Percentiles rank a stretch among this genome's conserved stretches.
phyloP scores from a whole-genome alignment of 352 stramenopile species.

The Globisporangium acanthophoron region DNA sequence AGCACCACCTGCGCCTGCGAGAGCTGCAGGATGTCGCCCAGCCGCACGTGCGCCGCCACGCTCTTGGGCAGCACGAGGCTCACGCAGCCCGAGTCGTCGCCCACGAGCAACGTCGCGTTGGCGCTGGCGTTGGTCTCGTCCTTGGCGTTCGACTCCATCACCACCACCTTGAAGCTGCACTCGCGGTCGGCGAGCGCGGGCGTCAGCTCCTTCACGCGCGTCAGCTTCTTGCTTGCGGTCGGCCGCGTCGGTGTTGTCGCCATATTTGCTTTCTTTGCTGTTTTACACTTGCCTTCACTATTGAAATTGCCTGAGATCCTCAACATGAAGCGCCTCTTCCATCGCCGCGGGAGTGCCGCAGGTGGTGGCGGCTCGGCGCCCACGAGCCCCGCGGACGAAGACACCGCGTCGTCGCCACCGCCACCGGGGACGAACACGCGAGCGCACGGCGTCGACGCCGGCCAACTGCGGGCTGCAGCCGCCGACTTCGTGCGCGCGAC shows the following conservation, averaged over 20 bases:
- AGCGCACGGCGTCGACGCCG: neutral
- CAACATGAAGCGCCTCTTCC: constrained; percentile 55
- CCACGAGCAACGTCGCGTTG: constrained; percentile 79
- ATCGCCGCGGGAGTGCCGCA: constrained; percentile 21
- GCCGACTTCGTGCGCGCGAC: neutral
- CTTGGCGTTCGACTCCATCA: constrained; percentile 81
- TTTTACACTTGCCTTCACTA: neutral
- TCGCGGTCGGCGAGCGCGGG: constrained; percentile 58
- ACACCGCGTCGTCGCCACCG: neutral
- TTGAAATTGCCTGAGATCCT: neutral
- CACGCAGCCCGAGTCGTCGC: constrained; percentile 76
- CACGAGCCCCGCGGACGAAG: neutral
- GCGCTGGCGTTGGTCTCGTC: constrained; percentile 66
- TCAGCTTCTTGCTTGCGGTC: constrained; percentile 50
- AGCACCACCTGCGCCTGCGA: constrained; percentile 64
- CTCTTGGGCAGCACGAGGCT: constrained; percentile 76
- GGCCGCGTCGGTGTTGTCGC: neutral
- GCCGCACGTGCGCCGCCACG: constrained; percentile 56
- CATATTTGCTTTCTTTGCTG: neutral
- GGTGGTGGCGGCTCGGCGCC: constrained; percentile 10
- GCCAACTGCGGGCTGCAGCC: neutral
- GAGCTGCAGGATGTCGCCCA: constrained; percentile 73
- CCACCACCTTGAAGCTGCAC: constrained; percentile 67
- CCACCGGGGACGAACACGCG: neutral
- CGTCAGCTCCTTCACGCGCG: constrained; percentile 70